A percentile compares a stretch with the other conserved stretches of the same genome.
phyloP scores from a whole-genome alignment of 305 asterid species.

The Plantago rigida region DNA sequence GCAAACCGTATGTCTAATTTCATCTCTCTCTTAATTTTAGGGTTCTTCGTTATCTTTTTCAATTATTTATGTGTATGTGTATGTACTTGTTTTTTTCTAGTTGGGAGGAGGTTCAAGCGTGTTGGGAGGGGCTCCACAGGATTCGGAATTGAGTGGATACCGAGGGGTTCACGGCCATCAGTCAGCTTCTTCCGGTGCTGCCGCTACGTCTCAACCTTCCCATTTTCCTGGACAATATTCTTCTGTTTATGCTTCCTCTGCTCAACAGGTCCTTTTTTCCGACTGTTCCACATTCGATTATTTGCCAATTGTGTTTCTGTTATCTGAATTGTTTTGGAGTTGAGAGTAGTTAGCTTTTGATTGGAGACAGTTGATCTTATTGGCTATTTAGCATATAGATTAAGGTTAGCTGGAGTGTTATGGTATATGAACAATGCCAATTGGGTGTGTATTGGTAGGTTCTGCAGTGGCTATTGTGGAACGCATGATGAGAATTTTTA shows the following conservation, averaged over 20 bases:
- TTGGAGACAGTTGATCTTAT: background rate
- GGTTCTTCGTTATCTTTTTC: background rate
- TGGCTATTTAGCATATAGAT: too few species aligned
- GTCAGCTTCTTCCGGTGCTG: conserved; percentile 37
- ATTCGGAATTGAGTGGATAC: conserved; percentile 48
- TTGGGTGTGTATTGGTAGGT: background rate
- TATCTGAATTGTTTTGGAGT: background rate
- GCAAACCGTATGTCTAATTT: conserved; percentile 33
- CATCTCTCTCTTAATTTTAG: too few species aligned
- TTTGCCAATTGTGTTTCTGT: background rate
- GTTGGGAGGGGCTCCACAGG: conserved; percentile 26
- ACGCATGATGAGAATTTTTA: background rate
- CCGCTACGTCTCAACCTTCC: conserved; percentile 33
- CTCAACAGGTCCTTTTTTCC: conserved; percentile 54
- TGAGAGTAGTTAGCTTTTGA: background rate
- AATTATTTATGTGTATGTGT: background rate
- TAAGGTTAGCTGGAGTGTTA: background rate
- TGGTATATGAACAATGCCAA: too few species aligned
- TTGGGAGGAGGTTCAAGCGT: conserved; percentile 41
- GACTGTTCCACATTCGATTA: background rate
- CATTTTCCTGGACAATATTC: conserved; percentile 68
- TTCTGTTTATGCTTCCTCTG: conserved; percentile 54
- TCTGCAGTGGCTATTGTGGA: background rate
- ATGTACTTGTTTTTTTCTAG: conserved; percentile 33
- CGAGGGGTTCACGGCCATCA: conserved; percentile 48